These are phyloP conservation scores for Dactylellina sp. DNA, from an alignment of 2,329 filamentous ascomycete species.

Conservation along the genomic window DNA sequence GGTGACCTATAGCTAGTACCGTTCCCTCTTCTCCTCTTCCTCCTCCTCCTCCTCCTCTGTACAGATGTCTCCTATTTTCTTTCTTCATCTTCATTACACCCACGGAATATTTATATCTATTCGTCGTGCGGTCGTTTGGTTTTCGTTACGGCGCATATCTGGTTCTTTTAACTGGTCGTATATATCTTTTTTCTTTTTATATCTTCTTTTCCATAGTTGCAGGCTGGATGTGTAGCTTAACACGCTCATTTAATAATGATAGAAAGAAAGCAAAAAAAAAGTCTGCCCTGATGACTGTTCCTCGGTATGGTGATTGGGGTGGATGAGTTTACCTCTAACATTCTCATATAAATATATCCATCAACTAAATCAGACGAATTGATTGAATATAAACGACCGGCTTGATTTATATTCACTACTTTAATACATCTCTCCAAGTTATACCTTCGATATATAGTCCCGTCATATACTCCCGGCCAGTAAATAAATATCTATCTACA, in stretches of 20 bases:
- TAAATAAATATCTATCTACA: background rate
- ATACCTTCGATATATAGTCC: background rate
- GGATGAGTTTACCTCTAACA: too few species aligned
- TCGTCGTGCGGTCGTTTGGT: background rate
- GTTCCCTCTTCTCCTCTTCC: too few species aligned
- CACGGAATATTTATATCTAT: background rate
- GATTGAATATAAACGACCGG: too few species aligned
- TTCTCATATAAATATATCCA: too few species aligned
- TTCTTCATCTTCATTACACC: background rate
- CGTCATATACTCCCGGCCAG: too few species aligned
- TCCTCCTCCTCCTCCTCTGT: constrained; percentile 1
- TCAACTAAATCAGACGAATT: too few species aligned
- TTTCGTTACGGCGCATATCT: background rate
- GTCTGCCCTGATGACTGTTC: background rate
- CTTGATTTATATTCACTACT: too few species aligned
- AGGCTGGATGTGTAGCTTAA: background rate
- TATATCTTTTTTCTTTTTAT: background rate
- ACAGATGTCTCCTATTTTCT: background rate
- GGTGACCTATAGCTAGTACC: too few species aligned
- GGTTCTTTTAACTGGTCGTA: background rate
- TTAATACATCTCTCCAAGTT: too few species aligned
- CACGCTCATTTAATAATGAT: constrained; percentile 5
- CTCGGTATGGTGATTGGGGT: too few species aligned
- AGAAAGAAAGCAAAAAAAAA: background rate
- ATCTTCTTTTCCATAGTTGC: background rate